Base-by-base conservation (phyloP, 2,329 filamentous ascomycete species). In the Aspergillus fischeri region DNA sequence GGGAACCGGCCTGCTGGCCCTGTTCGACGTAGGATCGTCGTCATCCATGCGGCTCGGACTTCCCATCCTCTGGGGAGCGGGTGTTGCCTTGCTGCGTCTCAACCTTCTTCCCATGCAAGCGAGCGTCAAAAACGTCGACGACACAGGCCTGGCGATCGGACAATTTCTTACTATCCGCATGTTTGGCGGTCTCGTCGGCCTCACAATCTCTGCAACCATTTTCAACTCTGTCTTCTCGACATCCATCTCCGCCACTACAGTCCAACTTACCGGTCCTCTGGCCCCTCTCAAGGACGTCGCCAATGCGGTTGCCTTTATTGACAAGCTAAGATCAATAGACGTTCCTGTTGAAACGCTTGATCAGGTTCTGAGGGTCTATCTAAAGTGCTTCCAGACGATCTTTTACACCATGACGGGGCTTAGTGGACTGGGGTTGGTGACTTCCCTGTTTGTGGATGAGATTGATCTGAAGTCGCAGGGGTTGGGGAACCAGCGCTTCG, bases 51-150 rank as follows among this genome's bases (percentile, higher is more conserved):
- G 48, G 17, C 54, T 38, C 21, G 52, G 48, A 6, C 55, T 57
- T 42, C 51, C 51, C 9, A 48, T 54, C 21, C 35, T 57, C 1
- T 57, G 48, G 52, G 51, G 47, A 11, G 35, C 10, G 5, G 55
- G 55, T 1, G 35, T 57, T 28, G 55, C 55, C 3, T 21, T 57
- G 21, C n/a, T 57, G 11, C 55, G 55, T 20, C 52, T 57, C 11
- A 54, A 45, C 8, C 41, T 38, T 21, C 51, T 57, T 54, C 55
- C 55, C 2, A 54, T 57, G 47, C 48, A 57, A 42, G 55, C 55
- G 7, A 57, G 55, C 14, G 55, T 57, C 27, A 54, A 57, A 21
- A 25, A 45, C 4, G 24, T 54, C 17, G 21, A 54, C 9, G 55
- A 57, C 27, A 57, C 47, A 2, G 21, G 55, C 27, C n/a, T 54